Percentiles rank a stretch among this genome's conserved stretches.
These are phyloP conservation scores for Pyrenochaeta sp. DNA, from an alignment of 2,329 filamentous ascomycete species.

Conservation along the genomic window DNA sequence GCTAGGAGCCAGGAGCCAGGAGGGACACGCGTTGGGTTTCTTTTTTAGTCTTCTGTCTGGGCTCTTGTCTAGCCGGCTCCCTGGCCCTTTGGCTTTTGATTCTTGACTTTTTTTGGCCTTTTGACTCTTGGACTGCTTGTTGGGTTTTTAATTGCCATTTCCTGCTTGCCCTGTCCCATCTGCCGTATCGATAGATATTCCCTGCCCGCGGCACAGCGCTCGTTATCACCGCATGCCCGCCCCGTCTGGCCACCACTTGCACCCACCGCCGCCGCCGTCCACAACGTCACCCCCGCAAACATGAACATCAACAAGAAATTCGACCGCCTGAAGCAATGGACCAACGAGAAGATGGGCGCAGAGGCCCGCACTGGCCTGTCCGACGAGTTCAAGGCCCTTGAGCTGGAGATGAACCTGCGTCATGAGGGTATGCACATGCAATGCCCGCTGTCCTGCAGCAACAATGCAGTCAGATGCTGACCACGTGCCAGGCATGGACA, in stretches of 20 bases:
- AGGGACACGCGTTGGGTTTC: slow-evolving; percentile 16
- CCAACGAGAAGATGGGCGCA: slow-evolving; percentile 92
- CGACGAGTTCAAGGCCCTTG: slow-evolving; percentile 89
- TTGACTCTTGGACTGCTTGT: background rate
- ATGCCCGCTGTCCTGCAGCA: slow-evolving; percentile 9
- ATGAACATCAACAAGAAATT: slow-evolving; percentile 85
- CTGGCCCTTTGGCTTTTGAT: too few relatives aligned
- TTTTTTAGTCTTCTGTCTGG: slow-evolving; percentile 5
- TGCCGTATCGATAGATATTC: slow-evolving; percentile 23
- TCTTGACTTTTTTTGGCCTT: background rate
- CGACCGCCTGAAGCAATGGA: slow-evolving; percentile 97
- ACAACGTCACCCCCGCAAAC: slow-evolving; percentile 18
- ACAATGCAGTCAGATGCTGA: slow-evolving; percentile 8
- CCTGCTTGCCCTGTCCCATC: slow-evolving; percentile 18
- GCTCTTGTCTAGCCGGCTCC: too few relatives aligned
- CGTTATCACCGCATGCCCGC: slow-evolving; percentile 27
- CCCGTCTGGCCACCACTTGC: slow-evolving; percentile 12
- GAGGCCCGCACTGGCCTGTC: slow-evolving; percentile 87
- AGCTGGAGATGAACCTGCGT: slow-evolving; percentile 87
- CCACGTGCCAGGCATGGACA: slow-evolving; percentile 76
- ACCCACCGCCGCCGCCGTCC: slow-evolving; percentile 1
- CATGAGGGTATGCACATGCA: slow-evolving; percentile 74
- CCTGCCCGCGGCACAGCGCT: slow-evolving; percentile 22
- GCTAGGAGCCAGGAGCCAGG: background rate
- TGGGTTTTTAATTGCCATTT: background rate